These are phyloP conservation scores for Amaranthus palmeri DNA, from an alignment of 148 eudicot genomes.

Conservation along the genomic window DNA sequence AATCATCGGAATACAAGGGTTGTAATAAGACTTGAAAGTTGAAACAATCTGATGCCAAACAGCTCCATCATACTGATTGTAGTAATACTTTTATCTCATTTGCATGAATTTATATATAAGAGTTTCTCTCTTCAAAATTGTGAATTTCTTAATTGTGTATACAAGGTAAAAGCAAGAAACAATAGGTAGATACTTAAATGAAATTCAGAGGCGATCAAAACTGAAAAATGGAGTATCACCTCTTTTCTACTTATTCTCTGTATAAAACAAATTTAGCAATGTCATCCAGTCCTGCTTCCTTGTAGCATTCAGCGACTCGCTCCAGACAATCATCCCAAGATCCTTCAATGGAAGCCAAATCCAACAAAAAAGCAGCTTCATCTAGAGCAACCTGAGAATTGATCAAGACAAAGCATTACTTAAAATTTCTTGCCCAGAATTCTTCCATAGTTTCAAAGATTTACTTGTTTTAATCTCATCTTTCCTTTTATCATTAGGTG, in stretches of 20 bases:
- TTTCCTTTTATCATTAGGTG: background rate
- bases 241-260: slow-evolving; percentile 45
- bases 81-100: background rate
- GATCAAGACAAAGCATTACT: background rate
- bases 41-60: background rate
- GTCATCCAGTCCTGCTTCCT: slow-evolving; percentile 63
- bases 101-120: background rate
- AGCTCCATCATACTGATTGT: background rate
- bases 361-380: slow-evolving; percentile 94
- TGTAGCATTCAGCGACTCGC: slow-evolving; percentile 79
- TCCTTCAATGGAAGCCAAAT: slow-evolving; percentile 89
- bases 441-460: background rate
- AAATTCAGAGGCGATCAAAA: slow-evolving; percentile 4
- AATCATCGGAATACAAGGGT: background rate
- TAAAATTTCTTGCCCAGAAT: slow-evolving; percentile 1
- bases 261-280: slow-evolving; percentile 69
- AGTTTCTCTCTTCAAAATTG: background rate
- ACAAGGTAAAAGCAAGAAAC: background rate
- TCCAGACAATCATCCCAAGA: slow-evolving; percentile 71
- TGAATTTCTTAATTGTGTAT: background rate
- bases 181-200: background rate
- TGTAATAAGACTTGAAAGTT: slow-evolving; percentile 4
- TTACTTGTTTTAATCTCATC: too few species aligned
- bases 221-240: background rate
- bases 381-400: slow-evolving; percentile 68